Percentiles rank a stretch among this genome's conserved stretches.
These are phyloP conservation scores for Tuber aestivum DNA, from an alignment of 495 filamentous ascomycete genomes.

Conservation along the genomic window DNA sequence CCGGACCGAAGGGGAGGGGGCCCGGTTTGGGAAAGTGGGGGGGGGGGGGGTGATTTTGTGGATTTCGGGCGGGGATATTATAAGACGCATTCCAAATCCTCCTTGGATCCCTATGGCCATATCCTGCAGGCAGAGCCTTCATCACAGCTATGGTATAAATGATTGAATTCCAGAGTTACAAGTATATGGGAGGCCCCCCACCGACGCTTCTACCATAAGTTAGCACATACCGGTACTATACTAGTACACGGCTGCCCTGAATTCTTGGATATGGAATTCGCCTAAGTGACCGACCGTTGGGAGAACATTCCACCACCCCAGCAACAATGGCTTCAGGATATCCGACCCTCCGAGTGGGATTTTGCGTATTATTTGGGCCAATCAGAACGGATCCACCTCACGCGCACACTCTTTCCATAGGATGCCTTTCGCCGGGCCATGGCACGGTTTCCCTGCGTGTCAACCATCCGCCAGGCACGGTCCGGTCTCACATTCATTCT, in stretches of 20 bases:
- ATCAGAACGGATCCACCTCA: not conserved
- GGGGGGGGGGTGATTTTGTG: too few relatives aligned
- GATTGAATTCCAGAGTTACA: not conserved
- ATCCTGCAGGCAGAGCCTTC: too few relatives aligned
- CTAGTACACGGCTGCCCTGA: not conserved
- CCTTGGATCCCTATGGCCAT: too few relatives aligned
- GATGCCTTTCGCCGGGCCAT: not conserved
- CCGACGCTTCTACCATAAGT: not conserved
- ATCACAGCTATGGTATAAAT: too few relatives aligned
- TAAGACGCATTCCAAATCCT: too few relatives aligned
- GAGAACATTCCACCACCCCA: not conserved
- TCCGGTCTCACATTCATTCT: not conserved
- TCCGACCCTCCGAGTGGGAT: not conserved
- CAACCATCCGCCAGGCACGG: not conserved
- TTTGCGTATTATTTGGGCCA: not conserved
- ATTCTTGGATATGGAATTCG: not conserved
- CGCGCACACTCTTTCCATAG: not conserved
- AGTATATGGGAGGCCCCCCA: not conserved
- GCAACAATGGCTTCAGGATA: not conserved
- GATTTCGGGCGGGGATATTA: too few relatives aligned
- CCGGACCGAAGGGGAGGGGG: too few relatives aligned
- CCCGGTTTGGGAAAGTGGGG: too few relatives aligned
- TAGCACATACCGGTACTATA: not conserved
- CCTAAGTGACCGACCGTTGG: not conserved
- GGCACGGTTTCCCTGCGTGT: not conserved